These are phyloP conservation scores for Cicer judaicum DNA, from an alignment of 306 rosid species.

Conservation along the genomic window DNA sequence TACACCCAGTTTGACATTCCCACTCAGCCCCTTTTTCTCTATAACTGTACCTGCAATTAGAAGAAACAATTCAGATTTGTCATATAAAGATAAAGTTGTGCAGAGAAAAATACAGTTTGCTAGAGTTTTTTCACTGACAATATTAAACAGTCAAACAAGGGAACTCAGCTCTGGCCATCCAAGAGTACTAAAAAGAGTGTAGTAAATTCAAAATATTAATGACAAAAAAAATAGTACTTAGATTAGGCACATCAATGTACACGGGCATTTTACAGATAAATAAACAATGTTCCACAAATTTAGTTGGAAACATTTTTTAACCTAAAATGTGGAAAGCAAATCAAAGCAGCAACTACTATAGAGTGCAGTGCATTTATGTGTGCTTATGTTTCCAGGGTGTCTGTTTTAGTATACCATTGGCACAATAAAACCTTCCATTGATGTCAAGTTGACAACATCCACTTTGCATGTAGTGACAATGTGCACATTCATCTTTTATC, in stretches of 20 bases:
- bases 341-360: conserved; percentile 10
- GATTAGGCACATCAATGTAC: conserved; percentile 2
- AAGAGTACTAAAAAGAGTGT: neutral
- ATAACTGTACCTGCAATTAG: neutral
- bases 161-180: conserved; percentile 8
- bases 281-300: conserved; percentile 27
- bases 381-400: conserved; percentile 3
- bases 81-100: conserved; percentile 2
- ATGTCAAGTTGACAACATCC: conserved; percentile 38
- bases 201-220: neutral
- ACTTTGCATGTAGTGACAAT: conserved; percentile 22
- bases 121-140: conserved; percentile 21
- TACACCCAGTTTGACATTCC: conserved; percentile 9
- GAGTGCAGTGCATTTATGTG: conserved; percentile 10
- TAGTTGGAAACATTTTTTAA: neutral
- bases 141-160: conserved; percentile 4
- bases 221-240: neutral
- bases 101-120: conserved; percentile 12
- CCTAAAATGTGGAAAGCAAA: neutral
- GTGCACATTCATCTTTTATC: conserved; percentile 27
- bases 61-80: conserved; percentile 33
- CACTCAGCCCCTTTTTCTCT: neutral
- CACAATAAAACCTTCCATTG: conserved; percentile 10
- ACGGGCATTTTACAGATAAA: neutral
- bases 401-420: conserved; percentile 38